Conservation (phyloP, 371 early-diverging fungal genomes). For the Syncephalis plumigaleata region DNA sequence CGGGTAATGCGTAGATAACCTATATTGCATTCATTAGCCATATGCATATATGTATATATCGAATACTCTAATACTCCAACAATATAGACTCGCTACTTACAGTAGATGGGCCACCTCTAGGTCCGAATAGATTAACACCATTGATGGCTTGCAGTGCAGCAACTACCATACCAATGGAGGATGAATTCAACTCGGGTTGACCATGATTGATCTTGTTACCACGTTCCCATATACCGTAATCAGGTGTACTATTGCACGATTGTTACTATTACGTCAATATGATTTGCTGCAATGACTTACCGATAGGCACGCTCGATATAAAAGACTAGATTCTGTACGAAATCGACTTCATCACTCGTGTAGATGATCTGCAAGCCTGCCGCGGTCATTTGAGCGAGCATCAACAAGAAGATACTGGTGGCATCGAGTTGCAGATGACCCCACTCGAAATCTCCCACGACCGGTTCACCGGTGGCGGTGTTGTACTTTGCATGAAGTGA, state of each 20-base stretch:
- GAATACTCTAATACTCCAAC: no score
- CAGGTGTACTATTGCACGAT: slow-evolving; percentile 44
- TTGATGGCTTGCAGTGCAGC: slow-evolving; percentile 79
- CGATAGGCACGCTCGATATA: slow-evolving; percentile 60
- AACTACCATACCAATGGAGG: slow-evolving; percentile 78
- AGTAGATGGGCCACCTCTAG: slow-evolving; percentile 59
- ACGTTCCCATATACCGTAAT: slow-evolving; percentile 84
- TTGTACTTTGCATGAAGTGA: slow-evolving; percentile 81
- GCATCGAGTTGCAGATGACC: slow-evolving; percentile 74
- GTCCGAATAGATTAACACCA: slow-evolving; percentile 72
- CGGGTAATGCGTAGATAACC: slow-evolving; percentile 71
- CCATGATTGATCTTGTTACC: slow-evolving; percentile 86
- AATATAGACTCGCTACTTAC: no score
- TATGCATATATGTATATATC: no score
- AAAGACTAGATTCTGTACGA: slow-evolving; percentile 78
- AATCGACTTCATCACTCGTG: slow-evolving; percentile 78
- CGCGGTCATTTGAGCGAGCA: slow-evolving; percentile 75
- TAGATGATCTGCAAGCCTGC: slow-evolving; percentile 58
- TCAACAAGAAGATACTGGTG: slow-evolving; percentile 61
- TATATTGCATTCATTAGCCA: slow-evolving; percentile 7
- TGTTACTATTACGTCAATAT: background rate
- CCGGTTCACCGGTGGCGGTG: slow-evolving; percentile 68
- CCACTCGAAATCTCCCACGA: slow-evolving; percentile 77
- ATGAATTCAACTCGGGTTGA: slow-evolving; percentile 70
- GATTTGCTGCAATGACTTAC: background rate